A percentile compares a stretch with the other conserved stretches of the same genome.
Evolutionary conservation across 108 stramenopile species (phyloP).

Genomic region (Skeletonema grethae): DNA sequence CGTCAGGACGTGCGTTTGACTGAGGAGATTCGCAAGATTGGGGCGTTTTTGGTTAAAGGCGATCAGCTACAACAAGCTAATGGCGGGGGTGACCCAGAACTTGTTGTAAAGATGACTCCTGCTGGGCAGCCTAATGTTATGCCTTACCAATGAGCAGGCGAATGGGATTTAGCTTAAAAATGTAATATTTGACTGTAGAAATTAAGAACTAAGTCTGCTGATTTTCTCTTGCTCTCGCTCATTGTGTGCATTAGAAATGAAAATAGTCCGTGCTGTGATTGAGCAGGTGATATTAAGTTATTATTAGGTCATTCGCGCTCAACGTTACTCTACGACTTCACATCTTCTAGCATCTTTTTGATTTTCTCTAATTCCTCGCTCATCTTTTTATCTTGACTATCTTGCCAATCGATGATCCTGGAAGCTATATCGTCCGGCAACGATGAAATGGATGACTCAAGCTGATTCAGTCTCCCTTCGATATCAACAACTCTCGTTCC

Average conservation of each 20-base stretch:
- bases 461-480: constrained; percentile 29
- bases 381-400: constrained; percentile 38
- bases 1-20: constrained; percentile 18
- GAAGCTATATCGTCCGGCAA: constrained; percentile 50
- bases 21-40: constrained; percentile 26
- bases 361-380: constrained; percentile 42
- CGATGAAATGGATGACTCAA: constrained; percentile 39
- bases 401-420: constrained; percentile 35
- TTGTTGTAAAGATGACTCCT: background rate
- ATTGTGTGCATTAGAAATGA: too few relatives aligned
- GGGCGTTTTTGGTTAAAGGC: constrained; percentile 13
- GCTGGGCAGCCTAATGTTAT: background rate
- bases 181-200: background rate
- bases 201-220: background rate
- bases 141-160: background rate
- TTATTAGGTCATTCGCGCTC: background rate
- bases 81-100: background rate
- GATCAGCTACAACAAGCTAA: background rate
- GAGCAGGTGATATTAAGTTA: background rate
- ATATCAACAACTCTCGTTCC: constrained; percentile 38
- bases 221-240: background rate
- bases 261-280: background rate
- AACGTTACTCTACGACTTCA: constrained; percentile 2
- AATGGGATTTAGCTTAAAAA: background rate
- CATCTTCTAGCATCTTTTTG: constrained; percentile 1